phyloP scores from a whole-genome alignment of 805 yeast genomes.

The Ogataea chonburiensis region DNA sequence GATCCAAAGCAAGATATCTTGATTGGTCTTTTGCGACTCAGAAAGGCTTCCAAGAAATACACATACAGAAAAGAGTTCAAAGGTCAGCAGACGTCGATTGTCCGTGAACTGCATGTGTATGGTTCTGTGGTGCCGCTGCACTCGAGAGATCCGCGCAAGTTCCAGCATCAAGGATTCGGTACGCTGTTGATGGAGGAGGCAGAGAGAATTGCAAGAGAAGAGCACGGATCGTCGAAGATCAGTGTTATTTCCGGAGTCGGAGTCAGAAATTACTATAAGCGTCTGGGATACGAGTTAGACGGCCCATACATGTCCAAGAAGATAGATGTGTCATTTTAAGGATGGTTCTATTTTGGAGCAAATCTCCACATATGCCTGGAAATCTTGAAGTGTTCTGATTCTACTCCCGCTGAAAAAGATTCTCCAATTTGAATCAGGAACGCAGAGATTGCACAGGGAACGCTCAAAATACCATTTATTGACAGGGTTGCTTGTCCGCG shows the following conservation, averaged over 20 bases:
- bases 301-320: constrained; percentile 96
- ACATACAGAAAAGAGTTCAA: constrained; percentile 89
- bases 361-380: constrained; percentile 50
- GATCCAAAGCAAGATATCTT: constrained; percentile 96
- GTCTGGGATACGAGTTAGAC: constrained; percentile 86
- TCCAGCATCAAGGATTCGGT: constrained; percentile 99
- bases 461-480: constrained; percentile 98
- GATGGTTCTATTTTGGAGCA: constrained; percentile 62
- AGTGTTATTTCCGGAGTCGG: constrained; percentile 98
- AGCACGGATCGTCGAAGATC: constrained; percentile 88
- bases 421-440: constrained; percentile 40
- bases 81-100: constrained; percentile 82
- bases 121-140: constrained; percentile 97
- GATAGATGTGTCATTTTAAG: constrained; percentile 22
- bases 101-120: constrained; percentile 95
- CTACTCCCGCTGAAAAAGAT: constrained; percentile 43
- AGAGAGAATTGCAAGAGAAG: constrained; percentile 90
- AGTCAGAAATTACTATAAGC: constrained; percentile 91
- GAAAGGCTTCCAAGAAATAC: constrained; percentile 85
- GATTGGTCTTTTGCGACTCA: constrained; percentile 83
- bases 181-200: constrained; percentile 98
- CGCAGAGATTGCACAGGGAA: constrained; percentile 63
- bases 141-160: constrained; percentile 93
- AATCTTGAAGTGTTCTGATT: constrained; percentile 32
- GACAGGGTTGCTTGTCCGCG: constrained; percentile 81